Evolutionary conservation across 805 yeast species (phyloP), one percentile per base, ranked within the genome.

Genomic region (Lipomyces orientalis): DNA sequence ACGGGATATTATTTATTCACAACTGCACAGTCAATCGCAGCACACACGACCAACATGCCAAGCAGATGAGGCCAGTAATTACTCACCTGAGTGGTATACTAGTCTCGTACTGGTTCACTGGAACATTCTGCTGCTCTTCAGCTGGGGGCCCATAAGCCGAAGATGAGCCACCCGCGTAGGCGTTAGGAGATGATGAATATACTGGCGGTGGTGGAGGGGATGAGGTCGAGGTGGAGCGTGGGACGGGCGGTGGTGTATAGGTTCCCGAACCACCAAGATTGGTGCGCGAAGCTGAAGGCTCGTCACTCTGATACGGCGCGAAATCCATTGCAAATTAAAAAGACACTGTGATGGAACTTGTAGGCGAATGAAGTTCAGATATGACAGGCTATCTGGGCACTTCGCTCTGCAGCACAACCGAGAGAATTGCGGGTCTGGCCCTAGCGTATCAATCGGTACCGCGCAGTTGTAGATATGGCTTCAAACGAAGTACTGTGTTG

Each of bases 301-400:
- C 72, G 55, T 69, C 72, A 43, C 72, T 69, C 58, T 69, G 72
- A 60, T 69, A 69, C 12, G 72, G 72, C 12, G 72, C 71, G 62
- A 69, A 69, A 69, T 69, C 72, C 72, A 69, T 69, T 22, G 64
- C 49, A 31, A 25, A 19, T 29, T 25, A 57, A 54, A 2, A 54
- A 19, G 12, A 22, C 12, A 25, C 39, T 57, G 49, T 6, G 54
- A 46, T 43, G 61, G 54, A 43, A 6, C 12, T 5, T 35, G 16
- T 43, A 43, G 14, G 33, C 14, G 29, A 25, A n/a, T n/a, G n/a
- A n/a, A n/a, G n/a, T n/a, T n/a, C 29, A 25, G 29, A 25, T 25
- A 25, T 25, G 29, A n/a, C n/a, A n/a, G n/a, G n/a, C n/a, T n/a
- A n/a, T n/a, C n/a, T n/a, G n/a, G n/a, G n/a, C n/a, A n/a, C n/a